Evolutionary conservation across 805 yeast species (phyloP), one percentile per base, ranked within the genome.

Genomic region (Scheffersomyces coipomensis): DNA sequence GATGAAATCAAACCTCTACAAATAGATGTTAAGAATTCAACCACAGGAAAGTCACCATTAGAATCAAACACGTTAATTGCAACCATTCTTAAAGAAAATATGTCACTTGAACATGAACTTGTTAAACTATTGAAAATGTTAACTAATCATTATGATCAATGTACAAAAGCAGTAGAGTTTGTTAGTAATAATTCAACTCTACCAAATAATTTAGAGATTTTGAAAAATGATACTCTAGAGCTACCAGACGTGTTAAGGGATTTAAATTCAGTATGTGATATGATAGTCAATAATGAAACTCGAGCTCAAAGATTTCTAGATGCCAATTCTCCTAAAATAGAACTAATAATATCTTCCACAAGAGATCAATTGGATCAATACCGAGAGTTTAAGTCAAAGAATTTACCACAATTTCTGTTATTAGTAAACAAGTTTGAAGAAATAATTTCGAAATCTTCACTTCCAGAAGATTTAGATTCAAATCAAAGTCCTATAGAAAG

Each of bases 71-170:
- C 48, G 9, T 31, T 47, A 6, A 49, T 62, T 4, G 43, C 43
- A 12, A 52, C 55, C 11, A 49, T 64, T 3, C 38, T 63, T 19
- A 61, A 62, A 39, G 78, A 75, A 38, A 79, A 76, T 44, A 50
- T 61, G 12, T 64, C 68, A 1, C 53, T 79, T 35, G 95, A 88
- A 38, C 71, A 73, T 42, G 93, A 85, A 38, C 71, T 88, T 60
- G 95, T 87, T 1, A 71, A 75, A 2, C 66, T 84, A 13, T 64
- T 90, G 24, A 81, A 79, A 40, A 78, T 89, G 51, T 65, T 89
- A 34, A 83, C 96, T 9, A 78, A 78, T 38, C 96, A 89, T 62
- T 88, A 81, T 51, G 97, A 89, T 58, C 88, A 86, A 54, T 85
- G 95, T 48, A 49, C 64, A 10, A 63, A 75, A 44, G 85, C 78